Conservation (phyloP, 1,284 basidiomycete genomes). For the Macrocystidia cucumis region DNA sequence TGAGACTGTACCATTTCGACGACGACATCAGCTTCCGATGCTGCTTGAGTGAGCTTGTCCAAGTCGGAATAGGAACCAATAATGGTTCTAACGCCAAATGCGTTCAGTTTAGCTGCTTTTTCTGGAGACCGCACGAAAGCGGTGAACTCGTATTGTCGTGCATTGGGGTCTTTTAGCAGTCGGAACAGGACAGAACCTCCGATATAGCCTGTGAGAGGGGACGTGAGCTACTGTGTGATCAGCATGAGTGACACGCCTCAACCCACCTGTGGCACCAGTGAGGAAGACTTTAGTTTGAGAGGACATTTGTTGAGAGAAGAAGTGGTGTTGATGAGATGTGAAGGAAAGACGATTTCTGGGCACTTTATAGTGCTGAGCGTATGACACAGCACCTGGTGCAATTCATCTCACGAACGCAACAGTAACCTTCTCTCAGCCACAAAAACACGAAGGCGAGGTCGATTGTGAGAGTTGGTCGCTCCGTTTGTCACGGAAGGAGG, state of each 20-base stretch:
- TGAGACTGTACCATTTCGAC: constrained; percentile 22
- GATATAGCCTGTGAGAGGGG: constrained; percentile 30
- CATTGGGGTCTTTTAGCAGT: constrained; percentile 26
- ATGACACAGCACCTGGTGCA: too few species aligned
- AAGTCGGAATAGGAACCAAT: constrained; percentile 25
- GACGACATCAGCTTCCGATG: constrained; percentile 26
- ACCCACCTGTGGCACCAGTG: background rate
- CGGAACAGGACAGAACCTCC: constrained; percentile 32
- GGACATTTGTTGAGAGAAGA: too few species aligned
- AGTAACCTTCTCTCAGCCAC: too few species aligned
- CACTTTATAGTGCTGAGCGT: too few species aligned
- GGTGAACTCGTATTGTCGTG: constrained; percentile 25
- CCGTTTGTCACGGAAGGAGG: too few species aligned
- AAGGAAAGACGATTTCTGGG: too few species aligned
- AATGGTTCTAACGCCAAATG: constrained; percentile 21
- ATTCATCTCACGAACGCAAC: too few species aligned
- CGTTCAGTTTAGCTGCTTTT: constrained; percentile 19
- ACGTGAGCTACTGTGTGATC: background rate
- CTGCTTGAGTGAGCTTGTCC: constrained; percentile 20
- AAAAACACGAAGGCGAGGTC: too few species aligned
- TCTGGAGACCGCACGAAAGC: constrained; percentile 28
- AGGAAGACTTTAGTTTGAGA: background rate
- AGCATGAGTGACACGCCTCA: background rate
- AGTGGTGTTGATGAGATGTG: too few species aligned
- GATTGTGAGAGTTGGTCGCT: too few species aligned